Evolutionary conservation across 2,329 filamentous ascomycete species (phyloP).

Genomic region (Dichotomopilus funicola): DNA sequence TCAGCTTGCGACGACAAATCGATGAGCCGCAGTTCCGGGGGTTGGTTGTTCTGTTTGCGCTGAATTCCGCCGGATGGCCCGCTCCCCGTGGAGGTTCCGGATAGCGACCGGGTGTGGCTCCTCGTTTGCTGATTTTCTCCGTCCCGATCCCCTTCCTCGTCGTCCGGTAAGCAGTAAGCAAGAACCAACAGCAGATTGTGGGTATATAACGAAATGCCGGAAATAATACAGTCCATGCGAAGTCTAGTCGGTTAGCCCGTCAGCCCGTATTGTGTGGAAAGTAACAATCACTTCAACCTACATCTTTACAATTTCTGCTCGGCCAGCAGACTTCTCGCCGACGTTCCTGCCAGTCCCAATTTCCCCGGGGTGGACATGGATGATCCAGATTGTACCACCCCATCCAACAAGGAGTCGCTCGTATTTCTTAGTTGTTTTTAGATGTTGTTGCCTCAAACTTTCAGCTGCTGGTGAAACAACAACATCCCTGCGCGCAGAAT

Average conservation of each 20-base stretch:
- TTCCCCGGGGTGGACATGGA: constrained; percentile 79
- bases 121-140: constrained; percentile 26
- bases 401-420: constrained; percentile 90
- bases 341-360: constrained; percentile 58
- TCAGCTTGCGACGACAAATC: constrained; percentile 82
- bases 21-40: constrained; percentile 85
- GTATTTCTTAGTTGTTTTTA: constrained; percentile 42
- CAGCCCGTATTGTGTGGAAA: not conserved
- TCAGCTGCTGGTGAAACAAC: constrained; percentile 39
- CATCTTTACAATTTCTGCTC: constrained; percentile 88
- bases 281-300: constrained; percentile 40
- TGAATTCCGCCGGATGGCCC: constrained; percentile 60
- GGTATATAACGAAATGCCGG: constrained; percentile 93
- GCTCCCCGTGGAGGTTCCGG: constrained; percentile 44
- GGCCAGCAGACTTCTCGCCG: constrained; percentile 66
- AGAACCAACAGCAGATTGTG: constrained; percentile 84
- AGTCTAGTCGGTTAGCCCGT: constrained; percentile 46
- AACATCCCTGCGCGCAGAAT: constrained; percentile 25
- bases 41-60: constrained; percentile 69
- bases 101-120: constrained; percentile 38
- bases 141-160: constrained; percentile 49
- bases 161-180: constrained; percentile 75
- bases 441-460: constrained; percentile 43
- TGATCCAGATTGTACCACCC: constrained; percentile 94
- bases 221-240: constrained; percentile 95